Evolutionary conservation across 345 rosid species (phyloP).

Genomic region (Erysimum cheiranthoides): DNA sequence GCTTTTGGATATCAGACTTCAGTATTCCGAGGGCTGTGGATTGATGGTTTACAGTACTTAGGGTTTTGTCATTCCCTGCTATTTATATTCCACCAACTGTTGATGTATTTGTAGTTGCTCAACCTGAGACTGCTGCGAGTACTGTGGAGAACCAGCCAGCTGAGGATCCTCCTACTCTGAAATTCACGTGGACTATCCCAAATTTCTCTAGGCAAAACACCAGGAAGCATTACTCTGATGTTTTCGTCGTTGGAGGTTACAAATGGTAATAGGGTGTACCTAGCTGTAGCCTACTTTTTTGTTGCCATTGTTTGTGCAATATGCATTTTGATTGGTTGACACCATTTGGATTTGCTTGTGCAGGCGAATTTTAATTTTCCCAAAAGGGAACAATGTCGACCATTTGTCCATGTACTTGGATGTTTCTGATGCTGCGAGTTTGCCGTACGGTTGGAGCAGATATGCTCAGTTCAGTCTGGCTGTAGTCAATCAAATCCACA

Average conservation of each 20-base stretch:
- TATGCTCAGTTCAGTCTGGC: slow-evolving; percentile 91
- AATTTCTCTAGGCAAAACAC: slow-evolving; percentile 77
- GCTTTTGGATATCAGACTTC: slow-evolving; percentile 21
- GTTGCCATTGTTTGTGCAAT: neutral
- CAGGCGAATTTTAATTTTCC: slow-evolving; percentile 92
- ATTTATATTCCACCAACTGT: slow-evolving; percentile 41
- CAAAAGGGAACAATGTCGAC: slow-evolving; percentile 92
- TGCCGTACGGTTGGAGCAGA: slow-evolving; percentile 97
- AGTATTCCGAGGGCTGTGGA: neutral
- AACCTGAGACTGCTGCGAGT: slow-evolving; percentile 57
- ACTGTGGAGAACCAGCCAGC: slow-evolving; percentile 73
- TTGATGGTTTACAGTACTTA: slow-evolving; percentile 19
- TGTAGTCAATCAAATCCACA: slow-evolving; percentile 79
- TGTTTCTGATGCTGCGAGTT: slow-evolving; percentile 80
- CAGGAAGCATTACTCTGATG: slow-evolving; percentile 78
- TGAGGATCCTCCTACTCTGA: slow-evolving; percentile 83
- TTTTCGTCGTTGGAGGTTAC: slow-evolving; percentile 80
- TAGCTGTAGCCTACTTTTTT: slow-evolving; percentile 14
- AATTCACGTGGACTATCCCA: slow-evolving; percentile 83
- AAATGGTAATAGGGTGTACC: slow-evolving; percentile 63
- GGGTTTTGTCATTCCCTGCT: slow-evolving; percentile 36
- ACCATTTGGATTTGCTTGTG: slow-evolving; percentile 38
- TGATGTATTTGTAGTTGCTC: slow-evolving; percentile 50
- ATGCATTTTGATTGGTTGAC: slow-evolving; percentile 18
- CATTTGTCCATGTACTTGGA: slow-evolving; percentile 96